Conservation (phyloP, 2,329 filamentous ascomycete genomes). For the Venturiaceae sp. region DNA sequence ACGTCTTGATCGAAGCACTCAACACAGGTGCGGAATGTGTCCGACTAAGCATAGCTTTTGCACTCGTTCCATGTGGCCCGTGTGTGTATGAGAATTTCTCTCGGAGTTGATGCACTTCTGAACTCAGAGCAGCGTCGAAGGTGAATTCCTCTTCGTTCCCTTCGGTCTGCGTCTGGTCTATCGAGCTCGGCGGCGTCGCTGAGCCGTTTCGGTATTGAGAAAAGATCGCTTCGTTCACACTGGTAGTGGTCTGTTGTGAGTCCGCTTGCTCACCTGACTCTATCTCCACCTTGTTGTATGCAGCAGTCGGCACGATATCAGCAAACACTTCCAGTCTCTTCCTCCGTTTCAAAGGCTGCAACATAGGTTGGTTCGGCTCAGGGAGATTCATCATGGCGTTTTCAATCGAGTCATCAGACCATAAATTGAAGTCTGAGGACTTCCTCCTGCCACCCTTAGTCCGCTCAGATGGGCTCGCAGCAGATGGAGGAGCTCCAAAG, state of each 20-base stretch:
- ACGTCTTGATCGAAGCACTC: background rate
- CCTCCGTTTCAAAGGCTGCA: background rate
- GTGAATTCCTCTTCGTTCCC: background rate
- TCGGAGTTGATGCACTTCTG: background rate
- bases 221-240: background rate
- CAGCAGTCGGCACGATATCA: background rate
- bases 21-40: background rate
- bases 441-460: constrained; percentile 20
- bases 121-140: background rate
- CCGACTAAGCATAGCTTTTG: background rate
- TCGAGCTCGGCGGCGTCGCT: background rate
- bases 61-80: background rate
- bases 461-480: constrained; percentile 31
- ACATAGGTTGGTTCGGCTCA: background rate
- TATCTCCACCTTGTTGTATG: background rate
- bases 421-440: constrained; percentile 32
- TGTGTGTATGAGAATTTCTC: background rate
- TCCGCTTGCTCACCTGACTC: background rate
- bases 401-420: constrained; percentile 37
- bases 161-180: background rate
- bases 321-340: constrained; percentile 4
- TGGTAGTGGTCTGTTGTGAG: background rate
- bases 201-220: background rate
- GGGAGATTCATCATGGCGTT: constrained; percentile 24
- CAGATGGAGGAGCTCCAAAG: constrained; percentile 25